phyloP scores from a whole-genome alignment of 306 rosid genomes.

The Rosa multiflora region DNA sequence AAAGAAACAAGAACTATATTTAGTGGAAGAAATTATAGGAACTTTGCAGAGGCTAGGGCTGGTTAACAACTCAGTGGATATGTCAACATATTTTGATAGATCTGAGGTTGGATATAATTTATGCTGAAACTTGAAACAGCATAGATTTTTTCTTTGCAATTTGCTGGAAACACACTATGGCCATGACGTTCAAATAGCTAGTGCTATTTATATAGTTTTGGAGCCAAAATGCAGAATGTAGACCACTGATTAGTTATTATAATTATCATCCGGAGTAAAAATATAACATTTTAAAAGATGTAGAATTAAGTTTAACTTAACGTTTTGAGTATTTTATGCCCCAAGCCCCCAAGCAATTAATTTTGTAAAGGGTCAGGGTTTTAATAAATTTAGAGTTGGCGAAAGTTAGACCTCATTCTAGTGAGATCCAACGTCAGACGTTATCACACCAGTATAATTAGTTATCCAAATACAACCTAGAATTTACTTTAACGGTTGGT shows the following conservation, averaged over 20 bases:
- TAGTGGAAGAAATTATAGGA: neutral
- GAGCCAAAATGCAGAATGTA: neutral
- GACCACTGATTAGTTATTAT: neutral
- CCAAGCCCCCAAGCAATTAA: neutral
- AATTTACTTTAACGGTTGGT: neutral
- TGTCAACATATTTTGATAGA: neutral
- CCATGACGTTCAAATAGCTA: neutral
- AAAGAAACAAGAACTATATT: neutral
- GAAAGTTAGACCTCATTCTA: neutral
- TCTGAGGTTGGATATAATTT: neutral
- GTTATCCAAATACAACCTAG: neutral
- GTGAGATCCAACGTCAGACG: neutral
- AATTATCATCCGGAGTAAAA: neutral
- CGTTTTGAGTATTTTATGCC: neutral
- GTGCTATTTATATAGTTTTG: neutral
- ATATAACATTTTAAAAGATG: neutral
- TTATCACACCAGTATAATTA: neutral
- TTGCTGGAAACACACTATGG: neutral
- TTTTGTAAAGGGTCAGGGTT: neutral
- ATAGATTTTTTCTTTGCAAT: neutral
- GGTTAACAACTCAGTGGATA: neutral
- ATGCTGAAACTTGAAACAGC: conserved; percentile 12
- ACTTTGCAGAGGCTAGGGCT: neutral
- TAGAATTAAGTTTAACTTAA: no score
- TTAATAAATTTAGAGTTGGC: neutral